Evolutionary conservation across 306 rosid species (phyloP).

Genomic region (Erythrophleum fordii): DNA sequence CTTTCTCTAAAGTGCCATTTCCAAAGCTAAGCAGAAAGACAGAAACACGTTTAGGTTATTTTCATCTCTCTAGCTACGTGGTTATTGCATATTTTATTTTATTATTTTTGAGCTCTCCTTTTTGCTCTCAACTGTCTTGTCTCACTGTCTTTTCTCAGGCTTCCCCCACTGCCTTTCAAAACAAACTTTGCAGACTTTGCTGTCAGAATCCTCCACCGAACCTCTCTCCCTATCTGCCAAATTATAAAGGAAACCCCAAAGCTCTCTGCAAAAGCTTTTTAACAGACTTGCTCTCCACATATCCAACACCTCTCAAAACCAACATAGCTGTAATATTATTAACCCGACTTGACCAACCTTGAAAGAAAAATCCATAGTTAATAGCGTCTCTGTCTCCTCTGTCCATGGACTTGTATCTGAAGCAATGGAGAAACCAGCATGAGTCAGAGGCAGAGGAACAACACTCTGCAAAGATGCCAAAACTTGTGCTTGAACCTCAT

Average conservation of each 20-base stretch:
- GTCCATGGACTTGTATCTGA: conserved; percentile 85
- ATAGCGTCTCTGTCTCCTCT: conserved; percentile 3
- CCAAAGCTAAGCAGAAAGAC: not conserved
- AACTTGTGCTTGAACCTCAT: conserved; percentile 62
- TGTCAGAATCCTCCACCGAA: conserved; percentile 54
- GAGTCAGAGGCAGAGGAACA: conserved; percentile 89
- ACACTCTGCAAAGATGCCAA: conserved; percentile 86
- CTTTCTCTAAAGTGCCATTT: not conserved
- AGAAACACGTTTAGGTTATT: not conserved
- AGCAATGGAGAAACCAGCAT: conserved; percentile 83
- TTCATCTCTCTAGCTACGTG: not conserved
- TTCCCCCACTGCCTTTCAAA: conserved; percentile 55
- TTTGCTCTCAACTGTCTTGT: conserved; percentile 70
- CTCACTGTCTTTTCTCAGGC: conserved; percentile 71
- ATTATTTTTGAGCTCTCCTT: conserved; percentile 24
- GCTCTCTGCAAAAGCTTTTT: conserved; percentile 42
- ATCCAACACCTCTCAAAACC: conserved; percentile 35
- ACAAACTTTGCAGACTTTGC: conserved; percentile 78
- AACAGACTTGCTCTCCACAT: conserved; percentile 48
- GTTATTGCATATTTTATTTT: conserved; percentile 20
- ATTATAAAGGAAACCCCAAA: conserved; percentile 49
- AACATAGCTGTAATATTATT: conserved; percentile 17
- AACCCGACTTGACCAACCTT: not conserved
- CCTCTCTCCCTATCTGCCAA: conserved; percentile 45
- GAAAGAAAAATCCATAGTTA: not conserved